phyloP scores from a whole-genome alignment of 1,284 basidiomycete genomes.

The Irpex sp. region DNA sequence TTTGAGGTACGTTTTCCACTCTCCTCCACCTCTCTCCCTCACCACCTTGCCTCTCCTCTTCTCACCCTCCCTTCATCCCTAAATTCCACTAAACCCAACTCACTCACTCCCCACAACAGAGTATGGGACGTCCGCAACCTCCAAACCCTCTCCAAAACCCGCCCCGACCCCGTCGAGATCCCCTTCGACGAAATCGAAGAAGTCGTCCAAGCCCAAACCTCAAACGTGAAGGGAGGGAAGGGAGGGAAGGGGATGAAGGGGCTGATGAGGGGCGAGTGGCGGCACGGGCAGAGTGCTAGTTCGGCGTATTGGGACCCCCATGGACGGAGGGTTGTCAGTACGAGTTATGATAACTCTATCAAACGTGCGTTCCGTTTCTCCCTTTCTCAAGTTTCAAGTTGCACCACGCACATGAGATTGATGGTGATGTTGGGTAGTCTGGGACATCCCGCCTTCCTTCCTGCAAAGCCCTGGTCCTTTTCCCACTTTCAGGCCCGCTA shows the following conservation, averaged over 20 bases:
- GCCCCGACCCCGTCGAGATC: constrained; percentile 35
- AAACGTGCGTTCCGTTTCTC: constrained; percentile 43
- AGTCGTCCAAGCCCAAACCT: no score
- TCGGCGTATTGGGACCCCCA: constrained; percentile 79
- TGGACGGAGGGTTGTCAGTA: constrained; percentile 71
- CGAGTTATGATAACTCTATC: constrained; percentile 72
- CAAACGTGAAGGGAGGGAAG: constrained; percentile 9
- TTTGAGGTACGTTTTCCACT: constrained; percentile 45
- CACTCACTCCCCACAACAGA: constrained; percentile 28
- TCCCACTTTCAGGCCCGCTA: constrained; percentile 56
- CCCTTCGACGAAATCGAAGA: constrained; percentile 41
- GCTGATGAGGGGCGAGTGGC: constrained; percentile 54
- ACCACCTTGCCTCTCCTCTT: no score
- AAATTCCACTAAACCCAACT: neutral
- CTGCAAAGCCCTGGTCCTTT: constrained; percentile 44
- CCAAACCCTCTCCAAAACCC: constrained; percentile 17
- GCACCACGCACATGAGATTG: no score
- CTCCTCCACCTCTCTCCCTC: no score
- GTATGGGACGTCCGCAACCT: constrained; percentile 75
- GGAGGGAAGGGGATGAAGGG: constrained; percentile 49
- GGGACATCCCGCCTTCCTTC: constrained; percentile 34
- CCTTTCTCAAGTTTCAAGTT: constrained; percentile 1
- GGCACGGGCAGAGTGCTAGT: constrained; percentile 69
- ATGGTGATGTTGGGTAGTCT: no score
- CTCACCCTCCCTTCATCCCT: no score